Evolutionary conservation across 202 grass and related monocot genomes (phyloP).

Genomic region (Cymbopogon flexuosus): DNA sequence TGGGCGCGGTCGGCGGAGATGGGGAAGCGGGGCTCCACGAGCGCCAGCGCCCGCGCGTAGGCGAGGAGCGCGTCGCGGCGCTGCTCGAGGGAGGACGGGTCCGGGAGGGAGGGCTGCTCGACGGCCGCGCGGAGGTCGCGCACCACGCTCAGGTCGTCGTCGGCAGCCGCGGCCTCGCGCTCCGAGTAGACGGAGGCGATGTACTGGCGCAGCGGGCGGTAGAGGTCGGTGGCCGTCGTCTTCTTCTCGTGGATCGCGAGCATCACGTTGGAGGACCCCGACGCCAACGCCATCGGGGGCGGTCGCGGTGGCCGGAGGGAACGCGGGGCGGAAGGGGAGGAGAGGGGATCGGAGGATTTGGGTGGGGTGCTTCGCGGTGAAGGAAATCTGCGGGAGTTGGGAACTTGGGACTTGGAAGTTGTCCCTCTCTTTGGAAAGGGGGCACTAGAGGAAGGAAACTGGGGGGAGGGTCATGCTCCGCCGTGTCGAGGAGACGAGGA

Average conservation of each 20-base stretch:
- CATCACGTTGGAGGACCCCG: slow-evolving; percentile 62
- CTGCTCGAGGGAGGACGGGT: slow-evolving; percentile 51
- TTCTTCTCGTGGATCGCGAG: slow-evolving; percentile 98
- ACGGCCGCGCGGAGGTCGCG: slow-evolving; percentile 50
- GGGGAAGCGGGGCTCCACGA: slow-evolving; percentile 83
- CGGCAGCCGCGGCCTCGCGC: slow-evolving; percentile 67
- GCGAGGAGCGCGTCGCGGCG: slow-evolving; percentile 67
- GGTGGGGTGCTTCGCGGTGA: slow-evolving; percentile 27
- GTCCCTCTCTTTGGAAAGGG: not conserved
- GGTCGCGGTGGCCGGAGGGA: slow-evolving; percentile 20
- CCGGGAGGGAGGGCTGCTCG: slow-evolving; percentile 44
- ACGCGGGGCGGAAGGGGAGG: not conserved
- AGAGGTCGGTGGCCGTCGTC: slow-evolving; percentile 51
- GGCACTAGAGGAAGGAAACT: not conserved
- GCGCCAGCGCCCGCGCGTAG: slow-evolving; percentile 60
- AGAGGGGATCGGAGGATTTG: not conserved
- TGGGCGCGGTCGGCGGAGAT: slow-evolving; percentile 62
- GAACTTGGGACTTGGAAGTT: not conserved
- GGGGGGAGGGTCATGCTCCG: too few species aligned
- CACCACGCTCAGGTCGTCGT: slow-evolving; percentile 63
- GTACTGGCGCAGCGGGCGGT: slow-evolving; percentile 69
- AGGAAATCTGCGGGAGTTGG: slow-evolving; percentile 18
- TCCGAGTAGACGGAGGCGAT: slow-evolving; percentile 78
- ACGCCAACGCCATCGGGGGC: slow-evolving; percentile 23
- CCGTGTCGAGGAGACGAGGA: too few species aligned